Evolutionary conservation across 228 moss, liverwort and hornwort genomes (phyloP).

Genomic region (Sphagnum fallax): DNA sequence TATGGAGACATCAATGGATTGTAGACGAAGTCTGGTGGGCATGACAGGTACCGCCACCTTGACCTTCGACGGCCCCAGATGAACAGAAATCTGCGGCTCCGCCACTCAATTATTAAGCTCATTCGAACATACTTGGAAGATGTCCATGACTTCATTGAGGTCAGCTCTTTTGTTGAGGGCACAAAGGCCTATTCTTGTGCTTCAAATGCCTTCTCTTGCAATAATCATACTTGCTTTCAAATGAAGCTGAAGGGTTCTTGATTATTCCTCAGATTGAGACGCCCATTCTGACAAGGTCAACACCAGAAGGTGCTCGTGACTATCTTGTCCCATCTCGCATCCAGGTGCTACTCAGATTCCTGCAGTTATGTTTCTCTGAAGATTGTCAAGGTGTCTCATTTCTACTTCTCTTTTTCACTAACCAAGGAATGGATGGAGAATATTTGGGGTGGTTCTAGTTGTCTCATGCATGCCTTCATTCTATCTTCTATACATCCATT

Average conservation of each 20-base stretch:
- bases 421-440: no score
- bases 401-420: no score
- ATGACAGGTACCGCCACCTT: slow-evolving; percentile 91
- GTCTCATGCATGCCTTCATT: no score
- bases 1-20: slow-evolving; percentile 42
- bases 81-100: slow-evolving; percentile 83
- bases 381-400: no score
- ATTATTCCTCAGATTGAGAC: slow-evolving; percentile 76
- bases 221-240: neutral
- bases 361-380: no score
- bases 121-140: slow-evolving; percentile 91
- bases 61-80: slow-evolving; percentile 91
- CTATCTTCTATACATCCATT: no score
- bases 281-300: slow-evolving; percentile 89
- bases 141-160: slow-evolving; percentile 87
- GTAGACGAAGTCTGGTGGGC: slow-evolving; percentile 42
- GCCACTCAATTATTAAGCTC: slow-evolving; percentile 82
- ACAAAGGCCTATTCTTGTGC: neutral
- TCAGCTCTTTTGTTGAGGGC: slow-evolving; percentile 9
- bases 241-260: neutral
- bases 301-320: slow-evolving; percentile 98
- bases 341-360: slow-evolving; percentile 35
- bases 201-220: neutral
- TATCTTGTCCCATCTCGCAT: slow-evolving; percentile 97
- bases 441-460: no score